A percentile compares a stretch with the other conserved stretches of the same genome.
Conservation (phyloP, 805 yeast genomes). For the Komagataella pastoris region DNA sequence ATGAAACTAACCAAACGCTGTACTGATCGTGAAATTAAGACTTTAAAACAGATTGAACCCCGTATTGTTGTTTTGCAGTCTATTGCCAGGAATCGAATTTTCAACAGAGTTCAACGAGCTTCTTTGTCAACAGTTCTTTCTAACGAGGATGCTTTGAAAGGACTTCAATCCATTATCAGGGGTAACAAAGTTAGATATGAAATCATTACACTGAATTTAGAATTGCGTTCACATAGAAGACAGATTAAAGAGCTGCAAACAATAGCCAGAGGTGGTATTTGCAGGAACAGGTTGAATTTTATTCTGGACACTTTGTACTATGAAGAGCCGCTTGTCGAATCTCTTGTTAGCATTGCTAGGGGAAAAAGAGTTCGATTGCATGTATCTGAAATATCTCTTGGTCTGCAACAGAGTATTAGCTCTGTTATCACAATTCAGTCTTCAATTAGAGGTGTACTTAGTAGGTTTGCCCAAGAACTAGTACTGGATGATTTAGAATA, state of each 20-base stretch:
- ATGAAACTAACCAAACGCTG: not conserved
- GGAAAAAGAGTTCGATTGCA: conserved; percentile 25
- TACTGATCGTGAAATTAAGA: not conserved
- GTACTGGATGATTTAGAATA: conserved; percentile 38
- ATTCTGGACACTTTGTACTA: conserved; percentile 26
- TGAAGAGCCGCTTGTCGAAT: conserved; percentile 23
- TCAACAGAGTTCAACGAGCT: not conserved
- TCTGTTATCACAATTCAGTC: conserved; percentile 39
- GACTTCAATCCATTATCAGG: conserved; percentile 13
- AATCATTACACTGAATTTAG: conserved; percentile 3
- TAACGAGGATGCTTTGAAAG: conserved; percentile 9
- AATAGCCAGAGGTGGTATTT: conserved; percentile 29
- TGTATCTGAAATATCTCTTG: conserved; percentile 7
- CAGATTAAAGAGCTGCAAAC: conserved; percentile 23
- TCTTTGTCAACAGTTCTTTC: not conserved
- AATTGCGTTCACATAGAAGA: not conserved
- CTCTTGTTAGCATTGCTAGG: conserved; percentile 27
- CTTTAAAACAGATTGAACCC: not conserved
- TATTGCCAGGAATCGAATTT: not conserved
- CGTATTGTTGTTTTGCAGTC: not conserved
- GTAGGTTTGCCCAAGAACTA: conserved; percentile 42
- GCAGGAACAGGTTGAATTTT: conserved; percentile 26
- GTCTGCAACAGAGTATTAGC: conserved; percentile 9
- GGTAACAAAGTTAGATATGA: conserved; percentile 14
- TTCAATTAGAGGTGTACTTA: conserved; percentile 45